phyloP scores from a whole-genome alignment of 306 rosid genomes.

The Sicyos baderoa region DNA sequence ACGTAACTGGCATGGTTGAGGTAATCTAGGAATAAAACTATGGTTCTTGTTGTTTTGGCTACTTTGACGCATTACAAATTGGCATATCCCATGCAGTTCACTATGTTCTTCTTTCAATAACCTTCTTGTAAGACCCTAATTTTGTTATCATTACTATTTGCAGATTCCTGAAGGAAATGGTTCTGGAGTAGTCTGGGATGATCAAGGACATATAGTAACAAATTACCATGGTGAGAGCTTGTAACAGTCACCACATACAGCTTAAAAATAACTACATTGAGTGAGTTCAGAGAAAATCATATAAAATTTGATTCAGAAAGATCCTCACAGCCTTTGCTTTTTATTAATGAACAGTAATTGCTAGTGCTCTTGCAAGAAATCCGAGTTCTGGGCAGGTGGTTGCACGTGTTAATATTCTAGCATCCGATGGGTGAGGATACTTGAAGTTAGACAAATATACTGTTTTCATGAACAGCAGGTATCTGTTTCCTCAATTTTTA shows the following conservation, averaged over 20 bases:
- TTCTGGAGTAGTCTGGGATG: conserved; percentile 96
- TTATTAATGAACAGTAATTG: conserved; percentile 54
- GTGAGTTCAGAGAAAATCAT: neutral
- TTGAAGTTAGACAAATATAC: neutral
- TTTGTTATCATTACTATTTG: neutral
- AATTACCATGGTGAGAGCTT: conserved; percentile 76
- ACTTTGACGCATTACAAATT: neutral
- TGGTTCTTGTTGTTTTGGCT: neutral
- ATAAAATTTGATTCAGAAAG: neutral
- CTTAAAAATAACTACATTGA: neutral
- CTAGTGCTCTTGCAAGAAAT: conserved; percentile 83
- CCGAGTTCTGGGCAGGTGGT: conserved; percentile 77
- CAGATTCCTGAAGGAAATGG: conserved; percentile 99
- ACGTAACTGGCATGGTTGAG: conserved; percentile 86
- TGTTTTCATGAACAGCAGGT: neutral
- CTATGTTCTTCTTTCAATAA: neutral
- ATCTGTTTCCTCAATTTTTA: conserved; percentile 22
- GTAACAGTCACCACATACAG: neutral
- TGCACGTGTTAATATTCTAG: conserved; percentile 80
- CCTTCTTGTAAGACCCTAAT: neutral
- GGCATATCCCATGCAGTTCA: neutral
- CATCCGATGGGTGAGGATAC: conserved; percentile 71
- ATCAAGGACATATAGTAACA: conserved; percentile 83
- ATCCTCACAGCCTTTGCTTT: conserved; percentile 17
- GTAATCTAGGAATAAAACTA: conserved; percentile 30